These are phyloP conservation scores for Danielia oregonensis DNA, from an alignment of 805 yeast species.

Conservation along the genomic window DNA sequence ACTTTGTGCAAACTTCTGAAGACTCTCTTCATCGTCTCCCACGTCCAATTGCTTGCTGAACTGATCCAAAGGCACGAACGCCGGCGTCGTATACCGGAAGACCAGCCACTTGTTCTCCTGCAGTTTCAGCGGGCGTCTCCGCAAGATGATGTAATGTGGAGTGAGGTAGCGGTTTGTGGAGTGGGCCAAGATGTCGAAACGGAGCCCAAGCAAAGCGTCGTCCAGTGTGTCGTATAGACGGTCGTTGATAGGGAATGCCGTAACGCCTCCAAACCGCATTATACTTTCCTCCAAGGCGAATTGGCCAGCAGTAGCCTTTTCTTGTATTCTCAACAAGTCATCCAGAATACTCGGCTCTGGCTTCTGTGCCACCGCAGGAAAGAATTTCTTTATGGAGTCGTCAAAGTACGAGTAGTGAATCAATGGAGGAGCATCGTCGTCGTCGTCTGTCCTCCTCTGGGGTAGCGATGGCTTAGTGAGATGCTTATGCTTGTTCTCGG, in stretches of 20 bases:
- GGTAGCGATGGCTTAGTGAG: constrained; percentile 7
- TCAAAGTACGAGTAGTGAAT: constrained; percentile 16
- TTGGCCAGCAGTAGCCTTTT: constrained; percentile 8
- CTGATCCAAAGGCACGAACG: constrained; percentile 24
- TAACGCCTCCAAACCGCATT: constrained; percentile 46
- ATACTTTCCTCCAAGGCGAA: constrained; percentile 41
- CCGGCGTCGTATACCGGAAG: constrained; percentile 36
- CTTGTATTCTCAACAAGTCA: constrained; percentile 3
- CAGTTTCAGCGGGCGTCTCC: constrained; percentile 3
- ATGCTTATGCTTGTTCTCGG: constrained; percentile 10
- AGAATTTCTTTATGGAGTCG: constrained; percentile 14
- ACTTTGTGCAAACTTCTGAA: constrained; percentile 18
- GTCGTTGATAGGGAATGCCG: constrained; percentile 48
- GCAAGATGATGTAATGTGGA: constrained; percentile 50
- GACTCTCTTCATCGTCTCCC: constrained; percentile 15
- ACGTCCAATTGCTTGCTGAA: constrained; percentile 13
- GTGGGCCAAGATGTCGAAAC: constrained; percentile 44
- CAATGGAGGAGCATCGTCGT: constrained; percentile 15
- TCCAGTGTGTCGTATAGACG: constrained; percentile 20
- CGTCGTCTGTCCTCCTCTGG: constrained; percentile 1
- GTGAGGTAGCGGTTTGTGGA: constrained; percentile 21
- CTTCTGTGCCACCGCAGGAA: constrained; percentile 4
- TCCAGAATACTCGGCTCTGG: constrained; percentile 6
- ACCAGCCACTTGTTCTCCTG: constrained; percentile 22
- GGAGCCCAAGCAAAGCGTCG: constrained; percentile 40